Evolutionary conservation across 495 filamentous ascomycete genomes (phyloP).

Genomic region (Neurospora sp.): DNA sequence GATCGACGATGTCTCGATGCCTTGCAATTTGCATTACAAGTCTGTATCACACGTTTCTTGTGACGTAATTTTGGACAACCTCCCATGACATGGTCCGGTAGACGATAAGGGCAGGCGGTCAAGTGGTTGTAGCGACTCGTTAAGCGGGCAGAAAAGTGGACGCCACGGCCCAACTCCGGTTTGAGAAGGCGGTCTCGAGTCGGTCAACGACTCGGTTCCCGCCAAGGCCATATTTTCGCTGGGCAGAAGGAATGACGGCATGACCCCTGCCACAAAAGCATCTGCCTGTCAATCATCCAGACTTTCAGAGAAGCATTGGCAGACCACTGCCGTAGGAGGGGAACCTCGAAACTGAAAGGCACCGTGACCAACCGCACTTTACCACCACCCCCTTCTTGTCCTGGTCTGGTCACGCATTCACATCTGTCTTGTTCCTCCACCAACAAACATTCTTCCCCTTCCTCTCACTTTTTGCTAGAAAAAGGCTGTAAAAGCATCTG

Average conservation of each 20-base stretch:
- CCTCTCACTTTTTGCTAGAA: background rate
- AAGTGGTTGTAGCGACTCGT: background rate
- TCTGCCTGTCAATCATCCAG: background rate
- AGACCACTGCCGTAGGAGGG: background rate
- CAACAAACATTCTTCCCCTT: background rate
- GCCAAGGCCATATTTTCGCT: conserved; percentile 1
- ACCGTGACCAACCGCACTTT: background rate
- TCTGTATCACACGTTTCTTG: background rate
- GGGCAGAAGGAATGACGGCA: conserved; percentile 15
- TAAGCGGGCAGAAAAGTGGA: background rate
- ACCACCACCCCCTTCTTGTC: background rate
- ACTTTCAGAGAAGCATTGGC: background rate
- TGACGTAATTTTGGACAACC: background rate
- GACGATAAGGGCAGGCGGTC: background rate
- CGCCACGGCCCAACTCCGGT: background rate
- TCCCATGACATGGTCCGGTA: background rate
- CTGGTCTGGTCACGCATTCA: background rate
- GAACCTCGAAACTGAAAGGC: background rate
- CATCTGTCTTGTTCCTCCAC: background rate
- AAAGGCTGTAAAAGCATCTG: background rate
- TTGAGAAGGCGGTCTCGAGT: conserved; percentile 4
- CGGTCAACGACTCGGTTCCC: background rate
- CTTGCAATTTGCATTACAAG: background rate
- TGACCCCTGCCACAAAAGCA: conserved; percentile 8
- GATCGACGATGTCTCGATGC: background rate